These are phyloP conservation scores for Lactuca sativa DNA, from an alignment of 129 eudicot species.

Conservation along the genomic window DNA sequence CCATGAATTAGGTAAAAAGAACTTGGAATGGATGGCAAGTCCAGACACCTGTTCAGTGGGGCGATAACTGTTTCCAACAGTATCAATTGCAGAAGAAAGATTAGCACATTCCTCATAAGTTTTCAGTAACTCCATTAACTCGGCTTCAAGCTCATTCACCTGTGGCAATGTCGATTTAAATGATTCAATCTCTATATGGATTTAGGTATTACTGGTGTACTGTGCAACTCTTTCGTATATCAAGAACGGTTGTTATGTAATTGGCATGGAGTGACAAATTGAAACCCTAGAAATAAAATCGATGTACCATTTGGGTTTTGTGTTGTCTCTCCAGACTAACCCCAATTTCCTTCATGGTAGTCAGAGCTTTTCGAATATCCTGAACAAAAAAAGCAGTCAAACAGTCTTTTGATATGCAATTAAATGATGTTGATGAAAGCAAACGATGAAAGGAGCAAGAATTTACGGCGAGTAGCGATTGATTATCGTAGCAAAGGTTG, in stretches of 20 bases:
- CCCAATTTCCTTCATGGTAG: slow-evolving; percentile 65
- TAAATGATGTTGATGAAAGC: slow-evolving; percentile 1
- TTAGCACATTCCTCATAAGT: slow-evolving; percentile 59
- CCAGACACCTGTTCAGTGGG: slow-evolving; percentile 57
- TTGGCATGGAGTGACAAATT: background rate
- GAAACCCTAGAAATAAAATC: slow-evolving; percentile 23
- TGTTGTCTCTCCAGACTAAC: slow-evolving; percentile 65
- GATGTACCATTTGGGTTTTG: slow-evolving; percentile 49
- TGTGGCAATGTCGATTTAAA: slow-evolving; percentile 27
- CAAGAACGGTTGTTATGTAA: background rate
- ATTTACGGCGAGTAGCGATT: slow-evolving; percentile 55
- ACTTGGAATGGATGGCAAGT: background rate
- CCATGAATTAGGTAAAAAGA: background rate
- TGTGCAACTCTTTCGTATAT: background rate
- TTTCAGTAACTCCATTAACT: slow-evolving; percentile 47
- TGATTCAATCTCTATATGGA: background rate
- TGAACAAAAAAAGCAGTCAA: slow-evolving; percentile 16
- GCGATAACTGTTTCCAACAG: slow-evolving; percentile 50
- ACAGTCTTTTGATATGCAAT: background rate
- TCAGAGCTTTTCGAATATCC: slow-evolving; percentile 66
- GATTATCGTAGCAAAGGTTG: slow-evolving; percentile 51
- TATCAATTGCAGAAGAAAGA: slow-evolving; percentile 60
- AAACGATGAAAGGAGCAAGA: background rate
- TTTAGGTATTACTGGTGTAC: background rate
- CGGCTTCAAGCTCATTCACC: slow-evolving; percentile 80